A percentile compares a stretch with the other conserved stretches of the same genome.
These are phyloP conservation scores for Sphagnum fallax DNA, from an alignment of 228 moss, liverwort and hornwort genomes.

Conservation along the genomic window DNA sequence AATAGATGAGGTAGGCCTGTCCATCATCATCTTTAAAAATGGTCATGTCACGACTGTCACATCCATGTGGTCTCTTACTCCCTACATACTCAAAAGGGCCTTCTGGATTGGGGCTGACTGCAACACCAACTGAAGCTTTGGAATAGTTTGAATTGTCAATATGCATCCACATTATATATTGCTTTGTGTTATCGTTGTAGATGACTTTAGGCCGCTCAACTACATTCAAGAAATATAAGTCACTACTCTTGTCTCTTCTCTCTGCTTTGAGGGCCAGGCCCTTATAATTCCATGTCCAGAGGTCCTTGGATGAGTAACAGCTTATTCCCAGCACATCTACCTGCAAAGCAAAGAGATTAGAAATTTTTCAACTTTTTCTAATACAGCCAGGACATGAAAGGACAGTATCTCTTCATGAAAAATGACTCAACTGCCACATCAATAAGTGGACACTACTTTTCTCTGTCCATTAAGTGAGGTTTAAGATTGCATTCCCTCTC, in stretches of 20 bases:
- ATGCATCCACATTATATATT: conserved; percentile 99
- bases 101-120: conserved; percentile 69
- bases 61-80: conserved; percentile 85
- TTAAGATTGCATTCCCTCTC: no score
- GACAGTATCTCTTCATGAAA: no score
- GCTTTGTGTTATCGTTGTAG: conserved; percentile 69
- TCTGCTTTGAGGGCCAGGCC: conserved; percentile 63
- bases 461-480: no score
- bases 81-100: conserved; percentile 86
- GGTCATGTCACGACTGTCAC: conserved; percentile 97
- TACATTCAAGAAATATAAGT: conserved; percentile 73
- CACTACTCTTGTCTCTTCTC: conserved; percentile 54
- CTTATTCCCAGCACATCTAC: conserved; percentile 91
- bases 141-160: conserved; percentile 88
- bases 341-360: conserved; percentile 31
- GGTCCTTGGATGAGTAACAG: conserved; percentile 96
- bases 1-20: conserved; percentile 81
- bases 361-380: not conserved
- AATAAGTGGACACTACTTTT: no score
- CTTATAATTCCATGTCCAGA: conserved; percentile 95
- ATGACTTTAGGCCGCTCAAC: conserved; percentile 95
- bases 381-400: no score
- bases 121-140: conserved; percentile 91
- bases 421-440: no score
- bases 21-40: conserved; percentile 88